Base-by-base conservation (phyloP, 805 yeast species). In the Wickerhamomyces alni region DNA sequence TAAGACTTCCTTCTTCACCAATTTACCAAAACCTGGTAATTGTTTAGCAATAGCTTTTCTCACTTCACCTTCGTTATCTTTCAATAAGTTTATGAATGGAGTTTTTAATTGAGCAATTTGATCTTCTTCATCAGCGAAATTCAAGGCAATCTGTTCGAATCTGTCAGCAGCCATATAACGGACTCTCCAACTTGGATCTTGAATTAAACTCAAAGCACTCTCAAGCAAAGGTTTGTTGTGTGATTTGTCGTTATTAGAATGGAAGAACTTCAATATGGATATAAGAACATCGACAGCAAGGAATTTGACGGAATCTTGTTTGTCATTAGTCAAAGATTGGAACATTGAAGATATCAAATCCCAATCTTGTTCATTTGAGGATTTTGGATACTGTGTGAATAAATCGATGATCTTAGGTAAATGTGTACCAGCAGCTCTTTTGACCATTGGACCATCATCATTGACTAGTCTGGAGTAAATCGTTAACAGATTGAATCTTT, bases 131-230 rank as follows among this genome's bases (percentile, higher is more conserved):
- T 72, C 69, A 50, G 70, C 69, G 55, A 89, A 80, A 48, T 77
- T 79, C 15, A 65, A 51, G 2, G 94, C 87, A 44, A 93, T 74
- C 46, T 70, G 68, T 51, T 81, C 86, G 57, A 88, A 89, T 53
- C 88, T 75, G 59, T 91, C 97, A n/a, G 97, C 96, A 26, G 95
- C 95, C 81, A 93, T 88, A 65, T 91, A 93, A 56, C 99, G 81
- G 41, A 93, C 98, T 63, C 99, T 80, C 99, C 99, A 93, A 56
- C 95, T 83, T 63, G 86, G 87, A 66, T 93, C 99, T 47, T 72
- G 75, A 42, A 87, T 81, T 49, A 93, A 71, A 47, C 77, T 77
- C 47, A 82, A 71, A 3, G 95, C 73, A 47, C 81, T 75, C 37
- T 71, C 67, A 45, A 84, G 69, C 42, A 84, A 68, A 48, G 81